Evolutionary conservation across 768 basidiomycete species (phyloP).

Genomic region (Cyclocybe cylindracea): DNA sequence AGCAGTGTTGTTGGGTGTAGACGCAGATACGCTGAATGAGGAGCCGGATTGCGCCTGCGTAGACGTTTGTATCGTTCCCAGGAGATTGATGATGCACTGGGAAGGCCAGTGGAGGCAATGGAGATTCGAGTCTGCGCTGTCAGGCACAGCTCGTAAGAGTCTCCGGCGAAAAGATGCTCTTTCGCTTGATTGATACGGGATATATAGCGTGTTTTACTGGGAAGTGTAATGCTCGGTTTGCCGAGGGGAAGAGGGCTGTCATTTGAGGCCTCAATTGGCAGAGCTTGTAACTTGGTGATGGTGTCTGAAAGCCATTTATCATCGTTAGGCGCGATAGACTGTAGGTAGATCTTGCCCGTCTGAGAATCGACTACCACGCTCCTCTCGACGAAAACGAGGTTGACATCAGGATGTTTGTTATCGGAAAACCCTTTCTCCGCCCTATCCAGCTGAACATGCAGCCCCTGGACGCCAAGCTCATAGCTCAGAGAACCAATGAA

Average conservation of each 20-base stretch:
- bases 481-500: conserved; percentile 79
- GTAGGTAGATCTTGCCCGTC: conserved; percentile 55
- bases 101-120: conserved; percentile 32
- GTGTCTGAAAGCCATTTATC: conserved; percentile 59
- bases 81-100: conserved; percentile 41
- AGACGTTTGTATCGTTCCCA: conserved; percentile 79
- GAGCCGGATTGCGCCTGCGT: conserved; percentile 81
- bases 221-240: conserved; percentile 42
- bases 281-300: conserved; percentile 26
- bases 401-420: conserved; percentile 65
- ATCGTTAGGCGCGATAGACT: conserved; percentile 64
- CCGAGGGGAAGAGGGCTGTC: conserved; percentile 4
- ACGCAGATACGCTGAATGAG: conserved; percentile 81
- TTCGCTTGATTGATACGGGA: conserved; percentile 69
- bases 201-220: conserved; percentile 63
- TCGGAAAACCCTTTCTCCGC: conserved; percentile 9
- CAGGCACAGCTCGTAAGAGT: conserved; percentile 92
- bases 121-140: conserved; percentile 71
- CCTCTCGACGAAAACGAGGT: conserved; percentile 76
- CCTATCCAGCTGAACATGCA: conserved; percentile 44
- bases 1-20: conserved; percentile 76
- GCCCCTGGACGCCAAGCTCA: conserved; percentile 67
- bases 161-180: conserved; percentile 75
- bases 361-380: conserved; percentile 68
- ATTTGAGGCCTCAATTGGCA: conserved; percentile 4